A percentile compares a stretch with the other conserved stretches of the same genome.
These are phyloP conservation scores for Fomitopsis betulina DNA, from an alignment of 1,284 basidiomycete species.

Conservation along the genomic window DNA sequence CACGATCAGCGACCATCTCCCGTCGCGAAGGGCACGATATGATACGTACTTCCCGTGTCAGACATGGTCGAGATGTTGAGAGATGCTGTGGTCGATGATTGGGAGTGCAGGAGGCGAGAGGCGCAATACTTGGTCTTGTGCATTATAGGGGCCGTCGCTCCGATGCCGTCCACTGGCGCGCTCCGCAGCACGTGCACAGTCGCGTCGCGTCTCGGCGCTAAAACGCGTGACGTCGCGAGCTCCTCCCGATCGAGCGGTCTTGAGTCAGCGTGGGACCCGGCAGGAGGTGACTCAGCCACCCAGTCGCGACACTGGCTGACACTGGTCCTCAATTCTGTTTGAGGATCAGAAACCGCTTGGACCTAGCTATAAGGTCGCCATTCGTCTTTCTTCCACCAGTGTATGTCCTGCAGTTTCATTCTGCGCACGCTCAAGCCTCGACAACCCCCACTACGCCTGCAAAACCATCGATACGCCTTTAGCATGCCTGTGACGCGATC, in stretches of 20 bases:
- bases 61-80: slow-evolving; percentile 17
- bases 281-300: neutral
- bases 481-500: slow-evolving; percentile 34
- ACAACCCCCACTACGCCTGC: neutral
- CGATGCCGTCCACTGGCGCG: slow-evolving; percentile 2
- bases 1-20: neutral
- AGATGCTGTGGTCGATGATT: neutral
- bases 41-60: slow-evolving; percentile 14
- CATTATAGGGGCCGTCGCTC: neutral
- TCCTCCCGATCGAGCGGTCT: too few species aligned
- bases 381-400: neutral
- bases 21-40: slow-evolving; percentile 1
- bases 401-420: neutral
- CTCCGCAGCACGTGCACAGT: neutral
- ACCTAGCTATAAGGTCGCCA: too few species aligned
- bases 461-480: neutral
- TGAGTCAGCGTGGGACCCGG: neutral
- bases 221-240: neutral
- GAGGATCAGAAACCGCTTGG: too few species aligned
- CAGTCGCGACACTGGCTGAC: neutral
- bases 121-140: neutral
- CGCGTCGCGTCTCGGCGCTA: neutral
- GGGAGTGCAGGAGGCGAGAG: neutral
- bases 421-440: neutral
- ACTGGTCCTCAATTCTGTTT: too few species aligned